A percentile compares a stretch with the other conserved stretches of the same genome.
phyloP scores from a whole-genome alignment of 345 rosid species.

The Iberis pinnata region DNA sequence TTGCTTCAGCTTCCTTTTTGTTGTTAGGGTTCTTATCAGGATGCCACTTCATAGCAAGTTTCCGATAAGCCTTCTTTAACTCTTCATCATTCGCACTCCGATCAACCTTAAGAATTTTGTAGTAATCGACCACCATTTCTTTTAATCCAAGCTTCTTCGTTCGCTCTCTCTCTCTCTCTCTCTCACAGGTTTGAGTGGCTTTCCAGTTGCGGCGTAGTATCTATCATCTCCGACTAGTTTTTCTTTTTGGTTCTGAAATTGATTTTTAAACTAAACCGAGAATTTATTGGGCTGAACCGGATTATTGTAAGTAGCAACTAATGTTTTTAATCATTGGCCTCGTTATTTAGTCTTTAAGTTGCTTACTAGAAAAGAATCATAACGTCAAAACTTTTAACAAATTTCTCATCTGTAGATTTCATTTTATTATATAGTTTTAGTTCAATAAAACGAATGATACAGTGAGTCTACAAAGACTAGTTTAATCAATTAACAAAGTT shows the following conservation, averaged over 20 bases:
- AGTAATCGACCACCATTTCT: constrained; percentile 45
- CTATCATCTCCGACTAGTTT: background rate
- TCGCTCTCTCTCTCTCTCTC: background rate
- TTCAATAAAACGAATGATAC: constrained; percentile 5
- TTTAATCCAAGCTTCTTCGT: constrained; percentile 6
- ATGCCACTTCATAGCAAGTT: constrained; percentile 92
- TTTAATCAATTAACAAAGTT: background rate
- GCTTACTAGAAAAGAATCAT: too few species aligned
- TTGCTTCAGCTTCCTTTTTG: constrained; percentile 74
- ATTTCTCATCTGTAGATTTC: background rate
- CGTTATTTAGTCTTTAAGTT: too few species aligned
- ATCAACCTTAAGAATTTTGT: constrained; percentile 53
- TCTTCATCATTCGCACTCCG: constrained; percentile 65
- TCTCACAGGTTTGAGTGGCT: too few species aligned
- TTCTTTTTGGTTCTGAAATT: background rate
- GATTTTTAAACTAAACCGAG: too few species aligned
- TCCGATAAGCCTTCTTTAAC: constrained; percentile 75
- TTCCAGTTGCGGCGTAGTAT: background rate
- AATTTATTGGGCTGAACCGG: too few species aligned
- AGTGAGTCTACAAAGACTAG: background rate
- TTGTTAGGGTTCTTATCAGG: constrained; percentile 86
- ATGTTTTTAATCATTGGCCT: too few species aligned
- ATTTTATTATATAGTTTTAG: background rate
- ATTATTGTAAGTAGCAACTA: too few species aligned
- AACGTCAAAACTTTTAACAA: too few species aligned